Evolutionary conservation across 2,329 filamentous ascomycete species (phyloP), one percentile per base, ranked within the genome.

Genomic region (Colletotrichum aenigma): DNA sequence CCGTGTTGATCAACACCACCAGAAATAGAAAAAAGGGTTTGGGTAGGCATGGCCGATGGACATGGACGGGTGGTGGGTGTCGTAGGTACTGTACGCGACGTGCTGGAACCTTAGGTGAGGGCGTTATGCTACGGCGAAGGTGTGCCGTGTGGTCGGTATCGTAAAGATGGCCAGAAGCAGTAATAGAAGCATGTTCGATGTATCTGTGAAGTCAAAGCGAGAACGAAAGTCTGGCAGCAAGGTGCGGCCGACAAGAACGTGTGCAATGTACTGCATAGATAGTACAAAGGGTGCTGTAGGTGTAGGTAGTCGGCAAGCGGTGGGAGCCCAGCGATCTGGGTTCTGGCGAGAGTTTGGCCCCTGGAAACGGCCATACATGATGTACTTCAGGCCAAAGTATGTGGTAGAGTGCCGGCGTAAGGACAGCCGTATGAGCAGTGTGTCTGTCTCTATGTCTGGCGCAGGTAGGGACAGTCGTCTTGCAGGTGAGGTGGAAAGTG

Each of bases 161-260:
- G 58, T 65, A 60, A 74, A 36, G 26, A 48, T 72, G 64, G 21
- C 70, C 70, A 65, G 43, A 73, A 65, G 58, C 24, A 43, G 70
- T 34, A 58, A 74, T 73, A 62, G 73, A 60, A 73, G 70, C 73
- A 68, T 75, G 64, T 65, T 65, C 64, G 34, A 69, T 26, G 64
- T 64, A 64, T 62, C 62, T 43, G 68, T 21, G 70, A 26, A n/a
- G 71, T 71, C 71, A 71, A 66, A 71, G 72, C 72, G 58, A 75
- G 43, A 65, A 75, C 64, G 48, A 69, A 64, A 61, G 62, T 26
- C 28, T 28, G 36, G 55, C 36, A 16, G 18, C 26, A 36, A 62
- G 38, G 56, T 15, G 26, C 28, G 38, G 38, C 38, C 38, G 38
- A 48, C 38, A 48, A 21, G 18, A 48, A 21, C 18, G 18, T 48